phyloP scores from a whole-genome alignment of 306 rosid genomes.

The Malus sieversii region DNA sequence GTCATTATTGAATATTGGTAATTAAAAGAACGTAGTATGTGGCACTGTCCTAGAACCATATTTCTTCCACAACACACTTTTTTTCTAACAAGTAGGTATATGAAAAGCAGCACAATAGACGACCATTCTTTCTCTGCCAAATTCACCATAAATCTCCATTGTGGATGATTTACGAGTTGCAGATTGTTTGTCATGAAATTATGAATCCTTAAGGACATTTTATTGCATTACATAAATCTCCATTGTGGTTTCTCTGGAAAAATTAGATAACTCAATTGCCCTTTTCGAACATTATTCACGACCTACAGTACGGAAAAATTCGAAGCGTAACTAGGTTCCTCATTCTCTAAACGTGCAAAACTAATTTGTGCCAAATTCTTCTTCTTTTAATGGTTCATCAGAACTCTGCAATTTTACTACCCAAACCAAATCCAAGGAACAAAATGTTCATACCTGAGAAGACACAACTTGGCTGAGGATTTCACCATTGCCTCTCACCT shows the following conservation, averaged over 20 bases:
- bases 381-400: neutral
- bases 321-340: neutral
- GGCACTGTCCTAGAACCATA: neutral
- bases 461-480: conserved; percentile 86
- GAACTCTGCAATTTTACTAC: neutral
- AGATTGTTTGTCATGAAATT: too few relatives aligned
- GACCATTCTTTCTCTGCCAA: neutral
- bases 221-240: neutral
- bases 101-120: neutral
- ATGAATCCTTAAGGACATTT: neutral
- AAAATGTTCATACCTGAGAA: conserved; percentile 62
- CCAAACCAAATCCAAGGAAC: neutral
- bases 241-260: neutral
- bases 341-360: too few relatives aligned
- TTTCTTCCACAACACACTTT: neutral
- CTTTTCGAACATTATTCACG: neutral
- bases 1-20: neutral
- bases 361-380: neutral
- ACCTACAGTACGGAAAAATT: neutral
- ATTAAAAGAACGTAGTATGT: neutral
- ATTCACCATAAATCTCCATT: neutral
- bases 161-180: too few relatives aligned
- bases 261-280: neutral
- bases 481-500: conserved; percentile 84
- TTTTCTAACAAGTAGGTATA: neutral